Conservation (phyloP, 441 rosid species). For the Syzygium malaccense region DNA sequence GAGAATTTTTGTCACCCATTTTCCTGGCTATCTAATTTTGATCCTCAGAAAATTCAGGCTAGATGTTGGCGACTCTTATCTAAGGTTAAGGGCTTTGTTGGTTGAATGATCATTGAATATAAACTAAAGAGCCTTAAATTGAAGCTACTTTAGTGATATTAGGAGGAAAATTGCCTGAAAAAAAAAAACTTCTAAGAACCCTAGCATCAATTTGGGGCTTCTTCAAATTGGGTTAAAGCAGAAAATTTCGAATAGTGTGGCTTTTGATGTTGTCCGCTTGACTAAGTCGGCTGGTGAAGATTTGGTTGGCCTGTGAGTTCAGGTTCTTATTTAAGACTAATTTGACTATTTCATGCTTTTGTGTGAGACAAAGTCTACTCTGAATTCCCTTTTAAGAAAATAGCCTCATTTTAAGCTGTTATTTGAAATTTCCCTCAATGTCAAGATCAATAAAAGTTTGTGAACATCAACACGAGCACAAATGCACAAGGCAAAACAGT, state of each 20-base stretch:
- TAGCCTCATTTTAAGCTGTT: not conserved
- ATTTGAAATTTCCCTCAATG: not conserved
- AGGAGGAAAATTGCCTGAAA: not conserved
- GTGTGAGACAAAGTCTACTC: rapidly evolving
- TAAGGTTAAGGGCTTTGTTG: not conserved
- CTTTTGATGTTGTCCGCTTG: not conserved
- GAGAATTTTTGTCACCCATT: not conserved
- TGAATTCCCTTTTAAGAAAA: not conserved
- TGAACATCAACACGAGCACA: not conserved
- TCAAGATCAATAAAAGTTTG: not conserved
- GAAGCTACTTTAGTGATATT: not conserved
- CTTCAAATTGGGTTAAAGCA: not conserved
- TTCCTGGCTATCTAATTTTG: not conserved
- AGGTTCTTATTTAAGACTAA: not conserved
- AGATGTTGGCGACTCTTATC: rapidly evolving
- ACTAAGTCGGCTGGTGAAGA: not conserved
- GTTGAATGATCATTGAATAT: not conserved
- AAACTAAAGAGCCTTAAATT: not conserved
- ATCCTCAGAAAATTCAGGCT: not conserved
- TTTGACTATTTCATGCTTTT: rapidly evolving
- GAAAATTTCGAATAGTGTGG: not conserved
- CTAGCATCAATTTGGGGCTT: not conserved
- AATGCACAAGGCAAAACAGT: not conserved
- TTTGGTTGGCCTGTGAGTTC: not conserved
- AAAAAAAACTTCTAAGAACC: not conserved